Base-by-base conservation (phyloP, 257 asterid species). In the Solanum ossicruentum region DNA sequence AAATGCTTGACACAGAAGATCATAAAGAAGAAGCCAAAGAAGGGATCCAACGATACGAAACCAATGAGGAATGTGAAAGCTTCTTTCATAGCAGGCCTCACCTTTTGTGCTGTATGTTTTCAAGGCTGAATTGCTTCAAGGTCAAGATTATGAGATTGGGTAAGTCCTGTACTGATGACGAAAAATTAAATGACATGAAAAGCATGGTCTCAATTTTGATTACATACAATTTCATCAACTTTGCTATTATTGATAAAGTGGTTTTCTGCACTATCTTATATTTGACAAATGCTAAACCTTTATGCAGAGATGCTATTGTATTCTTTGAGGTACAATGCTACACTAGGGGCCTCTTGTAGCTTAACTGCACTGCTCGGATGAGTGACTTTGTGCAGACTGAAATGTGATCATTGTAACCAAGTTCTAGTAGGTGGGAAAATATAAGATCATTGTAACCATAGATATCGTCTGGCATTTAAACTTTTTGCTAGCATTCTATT, bases 61-160 rank as follows among this genome's bases (percentile, higher is more conserved):
- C 97, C 95, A 52, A 87, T 93, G 98, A 94, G 88, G 90, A 92
- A 13, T 94, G 98, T 82, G 98, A 93, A 75, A 96, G 98, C 80
- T 96, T 96, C 88, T 96, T 96, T 88, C 95, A 94, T 88, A 79
- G 80, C 81, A 82, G 66, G 52, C 58, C 89, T 77, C 61, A 23
- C 82, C 51, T 51, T 71, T 77, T 49, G 63, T 51, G 82, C 11
- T 12, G 21, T 77, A 51, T 23, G 61, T 75, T 75, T 49, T 16
- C 58, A 77, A 94, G 98, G 98, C 98, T 55, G 96, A 94, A 85
- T 95, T 92, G 84, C 97, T 94, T 69, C 97, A 94, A 57, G 89
- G 91, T 88, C 84, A 96, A 87, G 98, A 94, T 88, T 96, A 91
- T 65, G 97, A 96, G 85, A 82, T 93, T 85, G 99, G 98, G 97